Evolutionary conservation across 208 protist species (phyloP).

Genomic region (Ichthyophonus hoferi): DNA sequence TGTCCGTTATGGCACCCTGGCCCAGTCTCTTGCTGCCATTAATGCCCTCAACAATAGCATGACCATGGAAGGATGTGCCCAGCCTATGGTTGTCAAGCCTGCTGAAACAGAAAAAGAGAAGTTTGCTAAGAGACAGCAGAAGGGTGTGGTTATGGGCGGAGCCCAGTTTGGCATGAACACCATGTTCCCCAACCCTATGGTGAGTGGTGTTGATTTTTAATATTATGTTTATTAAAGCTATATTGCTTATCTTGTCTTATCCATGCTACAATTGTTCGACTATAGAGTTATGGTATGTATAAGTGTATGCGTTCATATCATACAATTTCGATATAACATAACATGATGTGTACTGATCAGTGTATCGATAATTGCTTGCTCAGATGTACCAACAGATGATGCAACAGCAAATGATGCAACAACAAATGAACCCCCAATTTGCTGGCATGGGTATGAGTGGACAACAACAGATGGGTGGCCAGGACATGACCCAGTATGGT

Average conservation of each 20-base stretch:
- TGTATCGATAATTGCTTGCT: no score
- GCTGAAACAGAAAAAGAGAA: constrained; percentile 53
- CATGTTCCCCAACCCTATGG: neutral
- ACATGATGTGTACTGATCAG: no score
- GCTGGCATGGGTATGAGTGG: neutral
- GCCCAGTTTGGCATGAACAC: neutral
- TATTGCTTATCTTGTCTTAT: no score
- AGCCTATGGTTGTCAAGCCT: constrained; percentile 52
- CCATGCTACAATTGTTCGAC: no score
- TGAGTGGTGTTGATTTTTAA: no score
- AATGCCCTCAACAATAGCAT: constrained; percentile 35
- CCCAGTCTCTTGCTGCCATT: constrained; percentile 53
- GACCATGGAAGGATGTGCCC: constrained; percentile 28
- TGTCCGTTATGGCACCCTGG: constrained; percentile 52
- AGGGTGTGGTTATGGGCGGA: neutral
- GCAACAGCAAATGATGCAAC: constrained; percentile 1
- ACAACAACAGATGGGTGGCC: neutral
- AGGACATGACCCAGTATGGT: neutral
- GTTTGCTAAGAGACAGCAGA: neutral
- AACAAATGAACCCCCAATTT: neutral
- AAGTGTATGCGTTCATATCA: no score
- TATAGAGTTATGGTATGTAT: no score
- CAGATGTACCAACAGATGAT: constrained; percentile 1
- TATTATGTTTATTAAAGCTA: no score
- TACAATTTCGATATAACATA: no score